These are phyloP conservation scores for Lipomyces anomalus DNA, from an alignment of 805 yeast genomes.

Conservation along the genomic window DNA sequence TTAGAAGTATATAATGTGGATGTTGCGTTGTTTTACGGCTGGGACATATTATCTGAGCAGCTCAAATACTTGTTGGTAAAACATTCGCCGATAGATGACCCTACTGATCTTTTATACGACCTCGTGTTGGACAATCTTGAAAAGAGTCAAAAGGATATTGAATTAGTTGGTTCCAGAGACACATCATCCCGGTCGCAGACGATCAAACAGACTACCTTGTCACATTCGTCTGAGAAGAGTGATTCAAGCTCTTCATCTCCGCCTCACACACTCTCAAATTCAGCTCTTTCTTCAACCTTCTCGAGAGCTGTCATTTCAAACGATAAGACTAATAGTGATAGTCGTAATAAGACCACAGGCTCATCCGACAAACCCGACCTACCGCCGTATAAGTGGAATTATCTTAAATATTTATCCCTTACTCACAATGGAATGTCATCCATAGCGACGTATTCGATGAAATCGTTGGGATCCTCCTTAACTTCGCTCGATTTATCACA, in stretches of 20 bases:
- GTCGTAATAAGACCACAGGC: conserved; percentile 20
- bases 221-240: conserved; percentile 9
- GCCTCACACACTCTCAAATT: not conserved
- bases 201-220: not conserved
- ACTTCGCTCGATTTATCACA: conserved; percentile 50
- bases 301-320: conserved; percentile 24
- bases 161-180: conserved; percentile 39
- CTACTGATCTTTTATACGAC: conserved; percentile 45
- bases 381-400: conserved; percentile 33
- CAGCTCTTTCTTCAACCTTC: conserved; percentile 6
- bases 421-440: conserved; percentile 37
- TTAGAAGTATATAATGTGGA: conserved; percentile 55
- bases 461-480: conserved; percentile 32
- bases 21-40: conserved; percentile 60
- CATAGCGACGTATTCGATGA: conserved; percentile 32
- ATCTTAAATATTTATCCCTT: conserved; percentile 39
- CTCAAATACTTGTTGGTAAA: conserved; percentile 51
- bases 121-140: conserved; percentile 50
- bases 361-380: conserved; percentile 6
- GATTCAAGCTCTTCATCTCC: conserved; percentile 2
- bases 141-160: conserved; percentile 33
- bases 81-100: conserved; percentile 46
- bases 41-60: conserved; percentile 53
- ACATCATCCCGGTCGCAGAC: conserved; percentile 3
- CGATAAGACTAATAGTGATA: conserved; percentile 26